Base-by-base conservation (phyloP, 2,329 filamentous ascomycete species). In the Trichoderma sp. region DNA sequence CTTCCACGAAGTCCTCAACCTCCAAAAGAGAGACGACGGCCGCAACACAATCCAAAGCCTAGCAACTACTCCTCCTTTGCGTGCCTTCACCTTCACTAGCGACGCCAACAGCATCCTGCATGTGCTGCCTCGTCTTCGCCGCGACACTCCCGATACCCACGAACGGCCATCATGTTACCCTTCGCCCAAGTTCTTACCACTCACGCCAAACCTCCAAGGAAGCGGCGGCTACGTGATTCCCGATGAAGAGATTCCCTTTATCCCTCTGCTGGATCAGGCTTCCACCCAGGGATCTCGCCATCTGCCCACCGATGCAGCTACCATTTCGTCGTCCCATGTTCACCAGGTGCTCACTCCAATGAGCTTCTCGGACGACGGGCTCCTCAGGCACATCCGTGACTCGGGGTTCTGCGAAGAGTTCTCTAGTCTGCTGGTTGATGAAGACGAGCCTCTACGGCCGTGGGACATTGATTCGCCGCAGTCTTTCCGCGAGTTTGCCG, bases 321-420 rank as follows among this genome's bases (percentile, higher is more conserved):
- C 50, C 7, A 4, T 33, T 29, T 38, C 50, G 21, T 60, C 65
- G 21, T 66, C 74, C 3, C 65, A 78, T 45, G 73, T 79, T 68
- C 72, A 78, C 12, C 72, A 73, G 7, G 75, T 73, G 29, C 78
- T 82, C 9, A 75, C 76, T 4, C 78, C 72, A 1, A 78, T 80
- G 77, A 71, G 77, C 63, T 85, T 88, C 66, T 82, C 83, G 1
- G 86, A 88, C 77, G 81, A 82, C 7, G 80, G 83, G 38, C 82
- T 89, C 7, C 83, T 89, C 11, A 81, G 82, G 21, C 85, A 85
- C 73, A 79, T 87, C 12, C 80, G 85, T 31, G 81, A 83, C 12
- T 80, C 84, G 29, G 82, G 87, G 3, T 87, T 89, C 69, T 83
- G 85, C 12, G 80, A 81, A 11, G 83, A 84, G 21, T 84, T 84